Conservation (phyloP, 2,329 filamentous ascomycete species). For the Didymella lethalis region DNA sequence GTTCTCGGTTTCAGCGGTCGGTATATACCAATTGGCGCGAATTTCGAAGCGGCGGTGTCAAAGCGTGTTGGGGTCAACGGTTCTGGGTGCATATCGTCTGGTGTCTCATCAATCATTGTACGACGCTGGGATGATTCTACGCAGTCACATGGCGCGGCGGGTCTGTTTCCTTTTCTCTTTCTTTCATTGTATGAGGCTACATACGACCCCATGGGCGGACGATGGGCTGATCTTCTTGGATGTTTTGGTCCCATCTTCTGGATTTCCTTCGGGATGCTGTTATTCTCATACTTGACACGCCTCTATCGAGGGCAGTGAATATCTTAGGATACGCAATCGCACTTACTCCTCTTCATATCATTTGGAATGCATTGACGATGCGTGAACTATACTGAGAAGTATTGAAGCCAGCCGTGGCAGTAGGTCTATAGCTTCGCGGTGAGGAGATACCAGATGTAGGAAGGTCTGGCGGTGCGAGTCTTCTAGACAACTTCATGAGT, state of each 20-base stretch:
- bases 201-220: slow-evolving; percentile 28
- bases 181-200: slow-evolving; percentile 47
- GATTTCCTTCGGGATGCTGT: slow-evolving; percentile 29
- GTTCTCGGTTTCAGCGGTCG: slow-evolving; percentile 46
- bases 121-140: slow-evolving; percentile 53
- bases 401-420: background rate
- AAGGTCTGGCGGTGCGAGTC: slow-evolving; percentile 12
- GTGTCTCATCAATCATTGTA: slow-evolving; percentile 48
- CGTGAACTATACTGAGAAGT: background rate
- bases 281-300: slow-evolving; percentile 46
- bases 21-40: slow-evolving; percentile 54
- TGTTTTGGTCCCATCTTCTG: slow-evolving; percentile 37
- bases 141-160: slow-evolving; percentile 42
- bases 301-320: slow-evolving; percentile 49
- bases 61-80: slow-evolving; percentile 41
- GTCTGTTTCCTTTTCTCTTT: slow-evolving; percentile 33
- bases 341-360: slow-evolving; percentile 34
- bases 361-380: background rate
- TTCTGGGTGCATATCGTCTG: slow-evolving; percentile 47
- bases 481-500: slow-evolving; percentile 8
- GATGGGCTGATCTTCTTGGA: slow-evolving; percentile 42
- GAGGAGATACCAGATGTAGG: background rate
- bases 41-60: slow-evolving; percentile 52
- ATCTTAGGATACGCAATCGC: slow-evolving; percentile 45
- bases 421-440: background rate